Conservation (phyloP, 352 stramenopile species). For the Globisporangium orthogonon region DNA sequence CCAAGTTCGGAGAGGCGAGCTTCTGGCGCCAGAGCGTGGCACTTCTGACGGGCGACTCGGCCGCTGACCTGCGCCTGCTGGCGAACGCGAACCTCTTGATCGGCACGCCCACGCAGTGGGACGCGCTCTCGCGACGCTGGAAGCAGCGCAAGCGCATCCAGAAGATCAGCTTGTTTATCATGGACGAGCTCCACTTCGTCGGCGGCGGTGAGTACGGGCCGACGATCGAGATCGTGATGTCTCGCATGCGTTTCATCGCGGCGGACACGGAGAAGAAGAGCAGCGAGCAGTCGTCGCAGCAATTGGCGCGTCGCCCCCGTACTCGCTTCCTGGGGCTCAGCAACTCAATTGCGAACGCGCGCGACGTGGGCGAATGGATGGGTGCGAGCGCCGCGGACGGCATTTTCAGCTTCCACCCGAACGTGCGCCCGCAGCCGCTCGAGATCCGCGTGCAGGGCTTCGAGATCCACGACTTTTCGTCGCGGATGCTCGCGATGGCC, state of each 20-base stretch:
- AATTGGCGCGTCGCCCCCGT: constrained; percentile 1
- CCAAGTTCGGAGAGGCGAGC: constrained; percentile 78
- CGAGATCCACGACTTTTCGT: constrained; percentile 96
- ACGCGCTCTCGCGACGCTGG: constrained; percentile 95
- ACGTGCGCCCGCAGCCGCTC: constrained; percentile 93
- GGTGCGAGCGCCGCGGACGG: constrained; percentile 85
- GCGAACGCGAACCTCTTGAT: constrained; percentile 90
- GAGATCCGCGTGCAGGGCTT: constrained; percentile 98
- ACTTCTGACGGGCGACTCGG: constrained; percentile 92
- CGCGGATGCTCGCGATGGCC: constrained; percentile 96
- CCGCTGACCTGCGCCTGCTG: constrained; percentile 91
- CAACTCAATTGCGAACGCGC: constrained; percentile 96
- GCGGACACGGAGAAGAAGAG: constrained; percentile 80
- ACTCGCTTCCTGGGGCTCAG: constrained; percentile 94
- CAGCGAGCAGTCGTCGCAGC: constrained; percentile 14
- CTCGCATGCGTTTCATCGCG: constrained; percentile 96
- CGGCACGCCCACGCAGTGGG: constrained; percentile 92
- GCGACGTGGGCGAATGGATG: constrained; percentile 98
- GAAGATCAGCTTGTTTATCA: constrained; percentile 90
- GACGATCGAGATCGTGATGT: constrained; percentile 97
- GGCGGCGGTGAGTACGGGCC: constrained; percentile 83
- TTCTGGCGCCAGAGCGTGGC: constrained; percentile 85
- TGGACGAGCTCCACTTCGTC: constrained; percentile 98
- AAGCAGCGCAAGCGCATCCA: constrained; percentile 96
- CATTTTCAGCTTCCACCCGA: constrained; percentile 93